Base-by-base conservation (phyloP, 129 eudicot genomes). In the Solidago caesia region DNA sequence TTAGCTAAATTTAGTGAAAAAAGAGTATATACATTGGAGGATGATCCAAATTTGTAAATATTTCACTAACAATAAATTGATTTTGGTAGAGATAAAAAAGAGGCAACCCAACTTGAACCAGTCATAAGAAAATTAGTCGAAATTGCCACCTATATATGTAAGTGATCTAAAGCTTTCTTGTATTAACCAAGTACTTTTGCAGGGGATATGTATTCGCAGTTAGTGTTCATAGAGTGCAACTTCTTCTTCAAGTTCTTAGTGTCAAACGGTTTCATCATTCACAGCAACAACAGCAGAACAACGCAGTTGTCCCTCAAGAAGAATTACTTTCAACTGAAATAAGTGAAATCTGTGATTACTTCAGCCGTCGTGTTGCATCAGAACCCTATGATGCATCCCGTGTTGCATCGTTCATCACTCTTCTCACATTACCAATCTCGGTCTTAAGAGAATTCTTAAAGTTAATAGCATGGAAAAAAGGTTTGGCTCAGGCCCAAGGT, bases 351-450 rank as follows among this genome's bases (percentile, higher is more conserved):
- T 94, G 99, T 6, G 99, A 94, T 80, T 94, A 94, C 78, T 94
- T 94, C 75, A 91, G 97, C 63, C 97, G 97, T 12, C 97, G 99
- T 55, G 97, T 94, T 66, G 97, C 99, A 59, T 94, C 99, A n/a
- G 99, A 94, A 85, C 99, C 99, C 1, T 94, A 94, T 33, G 99
- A 94, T 80, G 99, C 96, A 33, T 94, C 97, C 27, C 97, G 99
- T 71, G 99, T 94, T 41, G 99, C 99, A 44, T 94, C 99, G 27
- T 94, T 94, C 84, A 94, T 94, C 64, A 94, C 99, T 13, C 96
- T 94, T 53, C 84, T 94, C 13, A 94, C 99, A 14, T 74, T 94
- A 76, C 99, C 99, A 11, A 94, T 94, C 41, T 91, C 97, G 0
- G 99, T 91, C 6, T 72, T 94, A 74, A 75, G 91, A 63, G 99